Evolutionary conservation across 1,284 basidiomycete species (phyloP).

Genomic region (Naganishia liquefaciens): DNA sequence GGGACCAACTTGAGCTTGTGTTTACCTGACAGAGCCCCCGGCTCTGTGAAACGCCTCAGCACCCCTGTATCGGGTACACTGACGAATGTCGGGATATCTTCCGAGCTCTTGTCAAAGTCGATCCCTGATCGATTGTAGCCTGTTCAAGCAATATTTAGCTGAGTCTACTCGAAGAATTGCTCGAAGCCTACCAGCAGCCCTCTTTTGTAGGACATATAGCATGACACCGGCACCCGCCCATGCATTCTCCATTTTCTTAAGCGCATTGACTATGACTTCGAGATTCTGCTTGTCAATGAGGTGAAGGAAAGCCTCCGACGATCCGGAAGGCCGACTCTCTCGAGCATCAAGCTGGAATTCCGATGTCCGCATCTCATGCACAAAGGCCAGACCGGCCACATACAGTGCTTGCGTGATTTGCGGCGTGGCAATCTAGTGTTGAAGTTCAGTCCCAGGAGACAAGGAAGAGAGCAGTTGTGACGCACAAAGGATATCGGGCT

Average conservation of each 20-base stretch:
- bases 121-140: constrained; percentile 27
- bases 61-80: constrained; percentile 25
- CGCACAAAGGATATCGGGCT: constrained; percentile 36
- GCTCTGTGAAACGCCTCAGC: constrained; percentile 21
- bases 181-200: constrained; percentile 11
- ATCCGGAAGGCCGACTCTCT: constrained; percentile 2
- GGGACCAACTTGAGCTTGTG: background rate
- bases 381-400: constrained; percentile 27
- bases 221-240: constrained; percentile 30
- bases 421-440: constrained; percentile 12
- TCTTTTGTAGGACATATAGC: constrained; percentile 20
- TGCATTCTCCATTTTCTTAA: constrained; percentile 25
- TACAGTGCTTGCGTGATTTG: constrained; percentile 31
- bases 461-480: background rate
- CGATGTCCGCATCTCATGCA: constrained; percentile 28
- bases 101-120: constrained; percentile 29
- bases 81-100: constrained; percentile 29
- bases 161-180: too few relatives aligned
- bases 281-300: constrained; percentile 31
- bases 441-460: background rate
- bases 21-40: constrained; percentile 13
- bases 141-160: background rate
- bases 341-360: constrained; percentile 20
- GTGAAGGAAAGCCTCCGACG: constrained; percentile 24
- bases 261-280: constrained; percentile 25